Evolutionary conservation across 345 rosid genomes (phyloP).

Genomic region (Carallia brachiata): DNA sequence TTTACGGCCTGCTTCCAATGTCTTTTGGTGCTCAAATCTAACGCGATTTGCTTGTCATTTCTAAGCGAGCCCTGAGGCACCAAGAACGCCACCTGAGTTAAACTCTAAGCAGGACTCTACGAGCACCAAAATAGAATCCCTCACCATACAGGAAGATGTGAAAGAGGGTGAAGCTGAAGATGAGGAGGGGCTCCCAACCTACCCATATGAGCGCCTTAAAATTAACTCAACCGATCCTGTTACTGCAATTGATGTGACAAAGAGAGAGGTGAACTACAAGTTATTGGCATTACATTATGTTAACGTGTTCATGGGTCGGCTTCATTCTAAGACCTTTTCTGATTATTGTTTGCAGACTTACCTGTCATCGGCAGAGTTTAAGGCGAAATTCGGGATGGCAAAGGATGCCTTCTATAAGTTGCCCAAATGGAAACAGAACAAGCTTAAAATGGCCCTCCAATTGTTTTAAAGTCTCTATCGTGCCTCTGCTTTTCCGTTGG

Average conservation of each 20-base stretch:
- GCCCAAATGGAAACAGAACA: constrained; percentile 99
- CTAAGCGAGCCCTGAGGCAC: constrained; percentile 50
- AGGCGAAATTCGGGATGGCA: constrained; percentile 87
- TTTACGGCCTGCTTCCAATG: neutral
- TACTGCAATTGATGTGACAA: constrained; percentile 84
- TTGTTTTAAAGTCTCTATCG: constrained; percentile 55
- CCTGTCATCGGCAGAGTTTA: constrained; percentile 66
- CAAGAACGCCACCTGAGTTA: constrained; percentile 49
- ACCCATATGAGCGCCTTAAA: constrained; percentile 83
- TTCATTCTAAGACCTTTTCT: constrained; percentile 8
- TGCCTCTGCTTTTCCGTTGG: constrained; percentile 28
- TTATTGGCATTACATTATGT: neutral
- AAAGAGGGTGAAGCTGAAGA: constrained; percentile 94
- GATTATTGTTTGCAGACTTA: constrained; percentile 56
- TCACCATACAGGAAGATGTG: constrained; percentile 82
- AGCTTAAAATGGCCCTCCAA: constrained; percentile 81
- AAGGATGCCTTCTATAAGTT: constrained; percentile 77
- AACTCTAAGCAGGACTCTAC: constrained; percentile 60
- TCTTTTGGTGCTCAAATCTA: constrained; percentile 4
- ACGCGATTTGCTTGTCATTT: constrained; percentile 19
- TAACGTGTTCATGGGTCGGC: neutral
- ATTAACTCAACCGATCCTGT: constrained; percentile 63
- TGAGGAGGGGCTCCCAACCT: constrained; percentile 74
- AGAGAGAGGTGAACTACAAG: constrained; percentile 69
- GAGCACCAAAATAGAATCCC: constrained; percentile 72